These are phyloP conservation scores for Ceratonia siliqua DNA, from an alignment of 306 rosid species.

Conservation along the genomic window DNA sequence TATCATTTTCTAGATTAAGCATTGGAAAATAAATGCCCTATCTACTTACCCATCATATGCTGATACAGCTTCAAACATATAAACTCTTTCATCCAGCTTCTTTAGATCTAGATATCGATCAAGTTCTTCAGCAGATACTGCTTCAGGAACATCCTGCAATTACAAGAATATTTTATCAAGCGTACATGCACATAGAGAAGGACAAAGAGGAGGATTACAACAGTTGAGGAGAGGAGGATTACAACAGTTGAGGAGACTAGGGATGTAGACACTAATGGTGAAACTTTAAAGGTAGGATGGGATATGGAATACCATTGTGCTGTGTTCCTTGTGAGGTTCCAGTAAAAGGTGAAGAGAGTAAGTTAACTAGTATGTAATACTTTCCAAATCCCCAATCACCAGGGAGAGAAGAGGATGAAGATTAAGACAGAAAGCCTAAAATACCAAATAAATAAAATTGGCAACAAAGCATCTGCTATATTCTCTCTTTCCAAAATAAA, in stretches of 20 bases:
- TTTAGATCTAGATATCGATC: slow-evolving; percentile 87
- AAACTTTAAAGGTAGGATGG: slow-evolving; percentile 15
- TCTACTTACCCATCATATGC: slow-evolving; percentile 83
- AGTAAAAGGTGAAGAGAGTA: slow-evolving; percentile 15
- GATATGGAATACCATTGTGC: slow-evolving; percentile 5
- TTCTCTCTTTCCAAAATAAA: not conserved
- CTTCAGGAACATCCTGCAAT: slow-evolving; percentile 81
- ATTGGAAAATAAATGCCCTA: slow-evolving; percentile 22
- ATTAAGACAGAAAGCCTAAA: not conserved
- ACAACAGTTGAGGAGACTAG: not conserved
- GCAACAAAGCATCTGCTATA: slow-evolving; percentile 15
- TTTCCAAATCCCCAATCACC: not conserved
- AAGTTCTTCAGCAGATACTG: slow-evolving; percentile 83
- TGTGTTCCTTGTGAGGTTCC: slow-evolving; percentile 7
- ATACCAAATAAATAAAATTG: slow-evolving; percentile 4
- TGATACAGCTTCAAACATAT: slow-evolving; percentile 94
- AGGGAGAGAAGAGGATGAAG: not conserved
- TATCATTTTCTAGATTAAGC: slow-evolving; percentile 5
- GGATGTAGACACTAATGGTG: not conserved
- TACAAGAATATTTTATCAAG: slow-evolving; percentile 25
- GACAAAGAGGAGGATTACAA: not conserved
- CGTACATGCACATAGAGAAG: not conserved
- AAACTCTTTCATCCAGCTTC: slow-evolving; percentile 94
- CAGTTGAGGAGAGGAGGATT: too few species aligned
- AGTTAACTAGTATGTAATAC: not conserved